A percentile compares a stretch with the other conserved stretches of the same genome.
These are phyloP conservation scores for Solidago caesia DNA, from an alignment of 129 eudicot species.

Conservation along the genomic window DNA sequence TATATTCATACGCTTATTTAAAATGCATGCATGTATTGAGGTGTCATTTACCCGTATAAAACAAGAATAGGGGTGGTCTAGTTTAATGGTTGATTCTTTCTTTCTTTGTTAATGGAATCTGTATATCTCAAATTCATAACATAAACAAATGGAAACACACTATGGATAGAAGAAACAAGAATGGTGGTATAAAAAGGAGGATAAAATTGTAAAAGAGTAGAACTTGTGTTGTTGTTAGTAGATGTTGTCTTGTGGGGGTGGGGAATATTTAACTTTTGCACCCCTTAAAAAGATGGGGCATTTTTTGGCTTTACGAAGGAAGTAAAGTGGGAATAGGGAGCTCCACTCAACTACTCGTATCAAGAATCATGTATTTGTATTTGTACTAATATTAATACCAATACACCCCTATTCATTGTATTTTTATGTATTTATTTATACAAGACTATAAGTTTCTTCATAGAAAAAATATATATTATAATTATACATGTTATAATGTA, in stretches of 20 bases:
- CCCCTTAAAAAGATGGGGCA: constrained; percentile 52
- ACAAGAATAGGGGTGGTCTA: constrained; percentile 3
- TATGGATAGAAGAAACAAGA: constrained; percentile 12
- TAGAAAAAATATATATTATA: not conserved
- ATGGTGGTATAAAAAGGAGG: constrained; percentile 55
- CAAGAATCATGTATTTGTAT: constrained; percentile 21
- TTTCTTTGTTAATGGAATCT: constrained; percentile 25
- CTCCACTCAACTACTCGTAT: constrained; percentile 46
- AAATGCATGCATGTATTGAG: too few relatives aligned
- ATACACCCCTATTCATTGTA: not conserved
- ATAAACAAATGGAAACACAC: constrained; percentile 10
- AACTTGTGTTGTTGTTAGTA: constrained; percentile 47
- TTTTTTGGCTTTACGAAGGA: constrained; percentile 43
- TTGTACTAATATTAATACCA: constrained; percentile 2
- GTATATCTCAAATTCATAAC: constrained; percentile 30
- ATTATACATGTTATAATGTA: not conserved
- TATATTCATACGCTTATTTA: too few relatives aligned
- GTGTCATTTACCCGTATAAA: too few relatives aligned
- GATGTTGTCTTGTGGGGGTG: constrained; percentile 65
- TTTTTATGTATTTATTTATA: not conserved
- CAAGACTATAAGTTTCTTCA: too few relatives aligned
- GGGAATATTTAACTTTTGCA: constrained; percentile 55
- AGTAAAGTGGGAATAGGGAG: constrained; percentile 54
- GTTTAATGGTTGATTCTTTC: constrained; percentile 22
- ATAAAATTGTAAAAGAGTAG: constrained; percentile 39